Evolutionary conservation across 306 rosid genomes (phyloP).

Genomic region (Carpinus fangiana): DNA sequence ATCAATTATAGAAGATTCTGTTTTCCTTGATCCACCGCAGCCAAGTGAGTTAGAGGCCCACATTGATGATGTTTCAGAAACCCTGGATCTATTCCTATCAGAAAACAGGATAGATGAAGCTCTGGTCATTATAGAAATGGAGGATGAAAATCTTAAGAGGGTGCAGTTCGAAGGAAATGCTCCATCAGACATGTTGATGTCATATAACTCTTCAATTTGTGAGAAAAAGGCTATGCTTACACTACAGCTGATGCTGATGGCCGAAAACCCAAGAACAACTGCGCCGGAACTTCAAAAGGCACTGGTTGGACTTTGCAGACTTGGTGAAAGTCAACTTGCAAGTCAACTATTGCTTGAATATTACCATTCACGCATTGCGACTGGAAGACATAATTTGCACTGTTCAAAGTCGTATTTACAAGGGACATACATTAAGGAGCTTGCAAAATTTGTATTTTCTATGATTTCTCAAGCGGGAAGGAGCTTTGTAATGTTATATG

Average conservation of each 20-base stretch:
- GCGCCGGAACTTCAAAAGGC: constrained; percentile 54
- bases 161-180: constrained; percentile 36
- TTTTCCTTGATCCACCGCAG: constrained; percentile 16
- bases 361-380: constrained; percentile 48
- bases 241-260: constrained; percentile 36
- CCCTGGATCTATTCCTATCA: constrained; percentile 53
- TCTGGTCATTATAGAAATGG: constrained; percentile 45
- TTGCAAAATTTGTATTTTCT: constrained; percentile 65
- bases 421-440: constrained; percentile 46
- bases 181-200: constrained; percentile 27
- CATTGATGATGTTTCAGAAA: constrained; percentile 48
- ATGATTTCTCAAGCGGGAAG: constrained; percentile 68
- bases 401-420: constrained; percentile 35
- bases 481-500: constrained; percentile 56
- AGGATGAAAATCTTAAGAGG: constrained; percentile 49
- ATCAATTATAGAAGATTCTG: constrained; percentile 30
- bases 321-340: constrained; percentile 61
- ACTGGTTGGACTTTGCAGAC: constrained; percentile 49
- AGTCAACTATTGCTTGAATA: constrained; percentile 48
- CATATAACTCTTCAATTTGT: constrained; percentile 42
- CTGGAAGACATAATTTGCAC: constrained; percentile 37
- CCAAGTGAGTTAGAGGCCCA: constrained; percentile 47
- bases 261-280: constrained; percentile 45
- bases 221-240: constrained; percentile 50
- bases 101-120: constrained; percentile 72